phyloP scores from a whole-genome alignment of 768 basidiomycete genomes.

The Favolaschia claudopus region DNA sequence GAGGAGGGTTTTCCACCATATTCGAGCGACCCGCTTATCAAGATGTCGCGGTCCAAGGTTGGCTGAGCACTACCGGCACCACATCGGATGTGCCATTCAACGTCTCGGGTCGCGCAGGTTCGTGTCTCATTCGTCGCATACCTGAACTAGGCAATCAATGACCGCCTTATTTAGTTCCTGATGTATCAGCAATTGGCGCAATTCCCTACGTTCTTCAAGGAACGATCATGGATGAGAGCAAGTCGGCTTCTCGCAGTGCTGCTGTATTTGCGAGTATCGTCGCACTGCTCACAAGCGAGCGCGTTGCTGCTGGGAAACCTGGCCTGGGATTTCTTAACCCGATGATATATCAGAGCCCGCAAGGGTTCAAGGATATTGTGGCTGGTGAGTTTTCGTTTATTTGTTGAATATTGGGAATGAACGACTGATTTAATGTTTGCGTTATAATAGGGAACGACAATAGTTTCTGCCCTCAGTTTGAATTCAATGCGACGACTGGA shows the following conservation, averaged over 20 bases:
- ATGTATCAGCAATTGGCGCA: background rate
- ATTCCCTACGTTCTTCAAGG: background rate
- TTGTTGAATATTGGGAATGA: too few species aligned
- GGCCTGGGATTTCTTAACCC: conserved; percentile 2
- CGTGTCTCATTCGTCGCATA: background rate
- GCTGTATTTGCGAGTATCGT: background rate
- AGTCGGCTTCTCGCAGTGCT: background rate
- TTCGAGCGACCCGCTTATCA: conserved; percentile 1
- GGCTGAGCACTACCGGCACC: background rate
- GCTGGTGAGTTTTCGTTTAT: too few species aligned
- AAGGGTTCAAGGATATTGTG: background rate
- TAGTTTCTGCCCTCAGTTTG: too few species aligned
- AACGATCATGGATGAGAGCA: background rate
- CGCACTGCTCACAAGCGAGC: background rate
- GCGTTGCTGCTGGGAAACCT: background rate
- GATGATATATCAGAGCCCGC: background rate
- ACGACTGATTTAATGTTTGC: too few species aligned
- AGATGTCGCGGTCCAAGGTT: background rate
- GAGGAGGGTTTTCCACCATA: too few species aligned
- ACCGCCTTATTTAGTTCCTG: background rate
- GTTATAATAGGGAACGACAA: too few species aligned
- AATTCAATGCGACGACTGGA: too few species aligned
- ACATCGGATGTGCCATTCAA: background rate
- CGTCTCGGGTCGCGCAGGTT: conserved; percentile 1
- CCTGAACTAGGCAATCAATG: background rate